Conservation (phyloP, 306 rosid species). For the Begonia masoniana region DNA sequence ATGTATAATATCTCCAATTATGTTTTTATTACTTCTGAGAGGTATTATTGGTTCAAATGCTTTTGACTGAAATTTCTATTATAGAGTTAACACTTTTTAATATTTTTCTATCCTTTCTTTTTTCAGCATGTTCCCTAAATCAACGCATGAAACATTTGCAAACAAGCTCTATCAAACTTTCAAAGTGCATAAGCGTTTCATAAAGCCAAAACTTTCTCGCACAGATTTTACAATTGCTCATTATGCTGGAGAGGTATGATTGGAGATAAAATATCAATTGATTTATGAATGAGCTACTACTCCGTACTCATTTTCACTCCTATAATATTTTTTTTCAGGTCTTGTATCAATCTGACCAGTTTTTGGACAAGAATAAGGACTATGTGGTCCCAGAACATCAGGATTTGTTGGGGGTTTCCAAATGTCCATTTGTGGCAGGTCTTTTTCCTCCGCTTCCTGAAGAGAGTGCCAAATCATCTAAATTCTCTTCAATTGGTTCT, state of each 20-base stretch:
- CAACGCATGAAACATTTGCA: constrained; percentile 97
- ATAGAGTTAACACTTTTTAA: constrained; percentile 4
- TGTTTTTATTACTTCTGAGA: constrained; percentile 4
- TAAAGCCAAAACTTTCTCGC: constrained; percentile 96
- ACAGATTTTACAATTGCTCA: constrained; percentile 79
- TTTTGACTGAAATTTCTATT: constrained; percentile 13
- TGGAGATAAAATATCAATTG: constrained; percentile 12
- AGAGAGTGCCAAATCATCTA: constrained; percentile 83
- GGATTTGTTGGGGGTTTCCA: constrained; percentile 78
- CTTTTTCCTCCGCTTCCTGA: constrained; percentile 96
- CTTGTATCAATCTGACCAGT: constrained; percentile 77
- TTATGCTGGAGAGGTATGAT: constrained; percentile 95
- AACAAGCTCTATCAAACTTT: constrained; percentile 97
- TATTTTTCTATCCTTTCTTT: constrained; percentile 8
- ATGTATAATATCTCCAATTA: too few species aligned
- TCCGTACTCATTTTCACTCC: constrained; percentile 10
- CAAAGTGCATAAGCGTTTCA: constrained; percentile 77
- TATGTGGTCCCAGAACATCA: constrained; percentile 95
- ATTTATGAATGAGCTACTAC: constrained; percentile 8
- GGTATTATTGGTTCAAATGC: constrained; percentile 4
- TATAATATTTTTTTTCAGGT: constrained; percentile 47
- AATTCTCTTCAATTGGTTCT: constrained; percentile 94
- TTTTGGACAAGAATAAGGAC: constrained; percentile 99
- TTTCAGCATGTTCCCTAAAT: constrained; percentile 99
- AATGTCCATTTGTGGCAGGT: constrained; percentile 86